phyloP scores from a whole-genome alignment of 1,284 basidiomycete genomes.

The Boletus chippewaensis region DNA sequence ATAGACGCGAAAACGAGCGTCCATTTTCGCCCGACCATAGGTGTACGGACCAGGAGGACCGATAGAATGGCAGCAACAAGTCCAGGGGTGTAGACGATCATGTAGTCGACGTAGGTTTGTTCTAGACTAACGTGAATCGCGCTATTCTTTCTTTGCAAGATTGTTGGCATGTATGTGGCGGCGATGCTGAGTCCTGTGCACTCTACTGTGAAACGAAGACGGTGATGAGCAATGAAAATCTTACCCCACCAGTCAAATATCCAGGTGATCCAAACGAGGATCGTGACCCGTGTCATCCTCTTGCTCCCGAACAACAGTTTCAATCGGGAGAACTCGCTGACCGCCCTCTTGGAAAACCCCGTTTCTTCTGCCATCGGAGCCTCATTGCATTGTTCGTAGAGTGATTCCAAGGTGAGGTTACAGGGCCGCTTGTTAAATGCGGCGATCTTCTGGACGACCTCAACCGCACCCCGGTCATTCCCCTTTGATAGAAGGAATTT shows the following conservation, averaged over 20 bases:
- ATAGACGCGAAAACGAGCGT: constrained; percentile 16
- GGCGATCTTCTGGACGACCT: constrained; percentile 18
- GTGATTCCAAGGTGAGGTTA: constrained; percentile 18
- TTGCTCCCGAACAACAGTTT: constrained; percentile 13
- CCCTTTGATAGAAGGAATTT: constrained; percentile 18
- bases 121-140: constrained; percentile 8
- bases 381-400: constrained; percentile 10
- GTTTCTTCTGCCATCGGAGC: background rate
- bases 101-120: constrained; percentile 15
- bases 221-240: background rate
- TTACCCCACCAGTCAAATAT: constrained; percentile 17
- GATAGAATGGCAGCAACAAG: constrained; percentile 6
- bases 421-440: constrained; percentile 13
- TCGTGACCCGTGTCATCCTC: constrained; percentile 12
- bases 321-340: constrained; percentile 12
- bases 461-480: constrained; percentile 11
- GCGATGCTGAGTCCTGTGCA: constrained; percentile 7
- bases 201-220: background rate
- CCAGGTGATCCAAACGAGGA: constrained; percentile 15
- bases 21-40: constrained; percentile 17
- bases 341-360: constrained; percentile 1
- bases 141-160: constrained; percentile 19
- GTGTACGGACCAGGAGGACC: constrained; percentile 15
- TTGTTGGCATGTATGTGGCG: constrained; percentile 8
- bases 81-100: constrained; percentile 14